Evolutionary conservation across 1,284 basidiomycete species (phyloP), one percentile per base, ranked within the genome.

Genomic region (Polyporus tsugae): DNA sequence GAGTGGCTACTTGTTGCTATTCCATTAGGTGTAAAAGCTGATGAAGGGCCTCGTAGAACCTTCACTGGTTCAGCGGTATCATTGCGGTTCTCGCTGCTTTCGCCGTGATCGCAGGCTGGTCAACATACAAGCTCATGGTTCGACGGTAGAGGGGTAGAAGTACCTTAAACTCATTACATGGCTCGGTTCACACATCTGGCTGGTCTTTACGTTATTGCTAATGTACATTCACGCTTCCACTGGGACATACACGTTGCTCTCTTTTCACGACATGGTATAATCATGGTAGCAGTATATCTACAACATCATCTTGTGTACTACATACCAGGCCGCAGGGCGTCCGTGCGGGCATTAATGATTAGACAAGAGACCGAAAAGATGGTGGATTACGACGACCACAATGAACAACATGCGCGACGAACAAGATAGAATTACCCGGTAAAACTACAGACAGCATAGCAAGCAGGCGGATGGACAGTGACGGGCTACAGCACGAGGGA

Each of bases 31-130:
- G 13, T 25, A 35, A 22, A 60, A 66, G 29, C 52, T 39, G 33
- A 67, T 64, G 22, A 41, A 41, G 39, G 15, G 59, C 55, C 6
- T n/a, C n/a, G n/a, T 46, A 70, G 79, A 84, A 86, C 2, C 92
- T 88, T 71, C 81, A 84, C 15, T 97, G 96, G 96, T 98, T 97
- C 78, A 82, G 86, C 29, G 89, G 91, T n/a, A 97, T 97, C 72
- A 89, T 97, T 22, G 93, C 89, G 0, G 86, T 84, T 57, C 86
- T 97, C 0, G 89, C 89, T 1, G 88, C 88, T 0, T 95, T 97
- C 78, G 95, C 94, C 2, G 68, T 93, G 46, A 79, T 96, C 44
- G 94, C 94, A 4, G 94, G 93, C 6, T 96, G 92, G 79, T 88
- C 91, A 35, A 95, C 95, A 0, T 94, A 94, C 78, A 89, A 86